A percentile compares a stretch with the other conserved stretches of the same genome.
These are phyloP conservation scores for Kokia cookei DNA, from an alignment of 441 rosid genomes.

Conservation along the genomic window DNA sequence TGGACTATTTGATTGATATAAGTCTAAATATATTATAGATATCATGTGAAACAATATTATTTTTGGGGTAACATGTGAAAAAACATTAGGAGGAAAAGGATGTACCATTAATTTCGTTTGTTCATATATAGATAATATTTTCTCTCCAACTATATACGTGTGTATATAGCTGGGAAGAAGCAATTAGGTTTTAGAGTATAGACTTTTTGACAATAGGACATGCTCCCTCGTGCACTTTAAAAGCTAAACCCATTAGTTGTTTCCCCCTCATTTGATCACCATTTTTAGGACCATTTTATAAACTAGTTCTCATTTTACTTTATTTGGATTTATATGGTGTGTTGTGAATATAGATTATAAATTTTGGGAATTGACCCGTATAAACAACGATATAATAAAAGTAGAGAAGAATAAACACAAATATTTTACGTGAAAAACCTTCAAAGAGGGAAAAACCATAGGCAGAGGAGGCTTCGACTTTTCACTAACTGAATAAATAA, in stretches of 20 bases:
- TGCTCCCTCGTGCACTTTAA: neutral
- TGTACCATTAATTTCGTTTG: too few species aligned
- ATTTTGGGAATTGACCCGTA: too few species aligned
- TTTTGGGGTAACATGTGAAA: too few species aligned
- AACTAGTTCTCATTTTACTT: too few species aligned
- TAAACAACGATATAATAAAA: too few species aligned
- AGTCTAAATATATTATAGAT: neutral
- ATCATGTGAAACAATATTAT: neutral
- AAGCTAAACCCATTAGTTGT: neutral
- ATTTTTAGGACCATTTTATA: neutral
- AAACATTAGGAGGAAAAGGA: neutral
- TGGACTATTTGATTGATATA: neutral
- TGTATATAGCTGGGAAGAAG: neutral
- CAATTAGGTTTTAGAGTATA: neutral
- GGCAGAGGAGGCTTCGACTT: too few species aligned
- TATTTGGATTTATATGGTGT: too few species aligned
- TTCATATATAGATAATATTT: neutral
- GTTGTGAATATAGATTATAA: too few species aligned
- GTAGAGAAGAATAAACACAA: too few species aligned
- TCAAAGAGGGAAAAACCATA: too few species aligned
- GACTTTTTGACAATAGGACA: conserved; percentile 1
- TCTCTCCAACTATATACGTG: neutral
- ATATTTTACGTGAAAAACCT: too few species aligned
- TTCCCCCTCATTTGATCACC: neutral
- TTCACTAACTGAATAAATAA: too few species aligned